Evolutionary conservation across 2,329 filamentous ascomycete genomes (phyloP).

Genomic region (Xylaria polymorpha): DNA sequence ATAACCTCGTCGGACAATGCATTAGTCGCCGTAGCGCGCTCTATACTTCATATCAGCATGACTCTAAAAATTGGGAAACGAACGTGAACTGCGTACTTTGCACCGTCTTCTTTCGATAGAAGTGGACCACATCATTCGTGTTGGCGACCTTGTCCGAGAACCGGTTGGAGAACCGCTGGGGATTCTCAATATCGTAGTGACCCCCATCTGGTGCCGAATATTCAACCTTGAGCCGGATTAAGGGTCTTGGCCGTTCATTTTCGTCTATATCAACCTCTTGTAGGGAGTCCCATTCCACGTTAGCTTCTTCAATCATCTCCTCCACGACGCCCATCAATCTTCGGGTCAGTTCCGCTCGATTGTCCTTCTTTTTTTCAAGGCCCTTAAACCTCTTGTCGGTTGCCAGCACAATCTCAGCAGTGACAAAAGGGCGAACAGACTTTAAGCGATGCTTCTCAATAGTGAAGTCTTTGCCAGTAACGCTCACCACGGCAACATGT

Average conservation of each 20-base stretch:
- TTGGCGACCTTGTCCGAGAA: conserved; percentile 94
- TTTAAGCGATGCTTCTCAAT: conserved; percentile 85
- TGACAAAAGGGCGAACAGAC: conserved; percentile 90
- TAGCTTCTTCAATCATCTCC: conserved; percentile 87
- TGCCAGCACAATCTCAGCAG: conserved; percentile 80
- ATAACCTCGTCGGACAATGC: conserved; percentile 71
- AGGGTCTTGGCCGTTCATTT: conserved; percentile 76
- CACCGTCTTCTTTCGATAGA: conserved; percentile 86
- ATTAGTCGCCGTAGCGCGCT: conserved; percentile 61
- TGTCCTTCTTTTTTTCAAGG: conserved; percentile 83
- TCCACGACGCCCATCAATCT: conserved; percentile 83
- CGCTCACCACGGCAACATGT: conserved; percentile 85
- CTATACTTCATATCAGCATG: conserved; percentile 40
- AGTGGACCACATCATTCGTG: conserved; percentile 91
- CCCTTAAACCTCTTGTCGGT: conserved; percentile 81
- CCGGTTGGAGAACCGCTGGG: conserved; percentile 93
- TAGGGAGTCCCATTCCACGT: conserved; percentile 80
- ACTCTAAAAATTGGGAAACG: not conserved
- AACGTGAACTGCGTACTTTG: conserved; percentile 54
- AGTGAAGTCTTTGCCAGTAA: conserved; percentile 85
- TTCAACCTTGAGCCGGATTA: conserved; percentile 91
- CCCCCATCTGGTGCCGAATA: conserved; percentile 87
- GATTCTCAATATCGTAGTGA: conserved; percentile 91
- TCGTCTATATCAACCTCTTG: conserved; percentile 73
- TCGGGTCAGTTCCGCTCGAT: conserved; percentile 81